These are phyloP conservation scores for Trametes cubensis DNA, from an alignment of 768 basidiomycete species.

Conservation along the genomic window DNA sequence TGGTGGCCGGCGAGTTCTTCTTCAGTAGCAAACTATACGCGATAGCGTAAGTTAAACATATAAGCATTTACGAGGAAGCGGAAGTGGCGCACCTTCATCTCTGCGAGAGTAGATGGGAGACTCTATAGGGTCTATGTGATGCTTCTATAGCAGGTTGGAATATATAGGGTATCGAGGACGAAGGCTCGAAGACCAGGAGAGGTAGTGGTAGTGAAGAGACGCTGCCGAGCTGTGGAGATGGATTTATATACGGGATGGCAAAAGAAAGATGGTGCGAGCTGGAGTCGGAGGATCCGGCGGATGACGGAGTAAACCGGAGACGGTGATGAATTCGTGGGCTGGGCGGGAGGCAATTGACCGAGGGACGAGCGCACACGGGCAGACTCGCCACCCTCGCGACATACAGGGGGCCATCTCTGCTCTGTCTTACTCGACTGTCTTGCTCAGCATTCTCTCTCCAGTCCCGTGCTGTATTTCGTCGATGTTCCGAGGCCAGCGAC, in stretches of 20 bases:
- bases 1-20: slow-evolving; percentile 44
- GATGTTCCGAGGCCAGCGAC: background rate
- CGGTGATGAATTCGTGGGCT: slow-evolving; percentile 5
- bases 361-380: background rate
- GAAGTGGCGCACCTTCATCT: slow-evolving; percentile 27
- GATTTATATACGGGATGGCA: slow-evolving; percentile 8
- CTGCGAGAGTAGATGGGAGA: slow-evolving; percentile 3
- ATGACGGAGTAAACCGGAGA: slow-evolving; percentile 12
- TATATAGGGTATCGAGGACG: background rate
- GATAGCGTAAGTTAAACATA: background rate
- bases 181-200: background rate
- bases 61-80: background rate
- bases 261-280: background rate
- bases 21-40: slow-evolving; percentile 36
- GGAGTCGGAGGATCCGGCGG: slow-evolving; percentile 8
- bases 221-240: background rate
- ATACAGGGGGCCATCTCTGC: background rate
- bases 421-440: background rate
- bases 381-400: background rate
- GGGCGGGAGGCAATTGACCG: background rate
- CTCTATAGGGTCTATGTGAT: background rate
- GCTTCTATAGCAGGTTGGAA: background rate
- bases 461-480: slow-evolving; percentile 2
- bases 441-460: slow-evolving; percentile 2
- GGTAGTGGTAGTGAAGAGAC: background rate